Conservation (phyloP, 1,284 basidiomycete species). For the Xerocomus nothofagi region DNA sequence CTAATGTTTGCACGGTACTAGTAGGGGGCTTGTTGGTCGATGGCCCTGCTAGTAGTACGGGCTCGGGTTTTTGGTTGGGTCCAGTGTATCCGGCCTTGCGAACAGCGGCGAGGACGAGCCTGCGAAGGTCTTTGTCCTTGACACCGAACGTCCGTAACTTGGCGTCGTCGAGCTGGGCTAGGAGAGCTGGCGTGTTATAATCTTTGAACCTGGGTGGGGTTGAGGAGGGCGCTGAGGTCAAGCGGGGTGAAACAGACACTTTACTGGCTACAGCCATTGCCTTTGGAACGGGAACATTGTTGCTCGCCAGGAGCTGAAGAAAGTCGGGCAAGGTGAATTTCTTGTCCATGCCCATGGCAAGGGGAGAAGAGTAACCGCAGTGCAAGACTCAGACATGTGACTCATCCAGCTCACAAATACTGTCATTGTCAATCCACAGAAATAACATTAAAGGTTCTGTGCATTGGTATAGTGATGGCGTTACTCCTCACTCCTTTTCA, state of each 20-base stretch:
- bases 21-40: slow-evolving; percentile 10
- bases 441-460: slow-evolving; percentile 4
- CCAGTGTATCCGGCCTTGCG: slow-evolving; percentile 59
- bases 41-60: slow-evolving; percentile 6
- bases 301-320: slow-evolving; percentile 67
- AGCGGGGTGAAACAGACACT: slow-evolving; percentile 53
- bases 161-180: slow-evolving; percentile 58
- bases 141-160: slow-evolving; percentile 61
- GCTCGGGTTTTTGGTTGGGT: slow-evolving; percentile 15
- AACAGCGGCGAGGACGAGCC: slow-evolving; percentile 60
- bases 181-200: slow-evolving; percentile 60
- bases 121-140: slow-evolving; percentile 69
- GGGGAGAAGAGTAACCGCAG: not conserved
- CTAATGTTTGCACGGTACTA: slow-evolving; percentile 22
- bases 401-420: not conserved
- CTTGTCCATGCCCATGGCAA: slow-evolving; percentile 20
- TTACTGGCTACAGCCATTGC: slow-evolving; percentile 79
- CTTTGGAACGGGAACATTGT: slow-evolving; percentile 63
- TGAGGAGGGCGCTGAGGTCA: slow-evolving; percentile 6
- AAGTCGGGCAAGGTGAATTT: slow-evolving; percentile 72
- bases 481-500: slow-evolving; percentile 13
- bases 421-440: slow-evolving; percentile 11
- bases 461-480: slow-evolving; percentile 24
- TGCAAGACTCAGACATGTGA: not conserved
- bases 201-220: slow-evolving; percentile 64